These are phyloP conservation scores for Kluyveromyces lactis DNA, from an alignment of 805 yeast genomes.

Conservation along the genomic window DNA sequence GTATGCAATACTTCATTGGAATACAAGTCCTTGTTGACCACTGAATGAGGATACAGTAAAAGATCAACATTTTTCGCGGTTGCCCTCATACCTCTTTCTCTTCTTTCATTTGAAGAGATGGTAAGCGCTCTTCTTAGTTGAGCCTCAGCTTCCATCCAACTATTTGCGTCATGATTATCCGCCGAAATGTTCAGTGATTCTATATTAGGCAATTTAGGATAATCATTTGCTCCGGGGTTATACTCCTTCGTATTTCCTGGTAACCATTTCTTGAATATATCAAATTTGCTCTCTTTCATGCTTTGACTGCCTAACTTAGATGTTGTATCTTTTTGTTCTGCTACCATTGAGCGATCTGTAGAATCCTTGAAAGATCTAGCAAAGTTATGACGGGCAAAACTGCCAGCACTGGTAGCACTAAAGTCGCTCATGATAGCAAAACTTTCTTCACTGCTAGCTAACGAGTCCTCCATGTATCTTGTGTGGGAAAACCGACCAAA, in stretches of 20 bases:
- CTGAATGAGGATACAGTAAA: constrained; percentile 53
- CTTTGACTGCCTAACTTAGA: constrained; percentile 8
- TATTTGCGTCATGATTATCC: constrained; percentile 33
- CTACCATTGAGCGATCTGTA: constrained; percentile 18
- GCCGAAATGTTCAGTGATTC: constrained; percentile 16
- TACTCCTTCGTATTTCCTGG: constrained; percentile 17
- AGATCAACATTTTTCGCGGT: constrained; percentile 52
- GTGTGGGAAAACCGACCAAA: constrained; percentile 30
- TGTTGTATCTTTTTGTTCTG: constrained; percentile 6
- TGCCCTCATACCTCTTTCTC: constrained; percentile 57
- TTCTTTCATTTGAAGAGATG: constrained; percentile 58
- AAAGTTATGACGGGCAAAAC: constrained; percentile 64
- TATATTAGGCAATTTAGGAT: constrained; percentile 26
- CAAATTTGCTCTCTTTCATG: constrained; percentile 14
- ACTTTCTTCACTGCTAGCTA: constrained; percentile 31
- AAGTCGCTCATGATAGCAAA: constrained; percentile 49
- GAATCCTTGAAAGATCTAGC: constrained; percentile 33
- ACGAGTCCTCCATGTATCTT: constrained; percentile 44
- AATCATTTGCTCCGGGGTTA: constrained; percentile 14
- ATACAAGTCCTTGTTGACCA: constrained; percentile 36
- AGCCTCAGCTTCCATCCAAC: constrained; percentile 47
- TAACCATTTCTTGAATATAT: constrained; percentile 27
- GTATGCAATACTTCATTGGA: constrained; percentile 37
- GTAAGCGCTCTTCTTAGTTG: constrained; percentile 70
- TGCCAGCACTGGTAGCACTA: constrained; percentile 87